phyloP scores from a whole-genome alignment of 2,329 filamentous ascomycete genomes.

The Arachnomyces sp. region DNA sequence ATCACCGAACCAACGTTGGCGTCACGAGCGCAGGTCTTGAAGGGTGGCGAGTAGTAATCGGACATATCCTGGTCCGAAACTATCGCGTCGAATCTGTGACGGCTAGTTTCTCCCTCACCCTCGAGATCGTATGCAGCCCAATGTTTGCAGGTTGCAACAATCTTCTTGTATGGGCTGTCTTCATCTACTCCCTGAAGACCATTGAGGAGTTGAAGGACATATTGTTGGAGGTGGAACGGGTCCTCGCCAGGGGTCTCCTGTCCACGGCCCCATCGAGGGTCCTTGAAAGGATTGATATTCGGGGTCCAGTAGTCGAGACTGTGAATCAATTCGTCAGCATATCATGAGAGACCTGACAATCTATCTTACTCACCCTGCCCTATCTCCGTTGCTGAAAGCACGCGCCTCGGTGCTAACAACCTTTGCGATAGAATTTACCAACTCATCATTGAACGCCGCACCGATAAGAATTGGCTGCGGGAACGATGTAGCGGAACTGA shows the following conservation, averaged over 20 bases:
- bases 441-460: constrained; percentile 54
- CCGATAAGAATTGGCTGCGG: constrained; percentile 53
- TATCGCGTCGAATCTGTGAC: constrained; percentile 46
- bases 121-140: constrained; percentile 53
- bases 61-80: constrained; percentile 54
- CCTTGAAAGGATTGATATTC: constrained; percentile 58
- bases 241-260: constrained; percentile 55
- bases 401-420: constrained; percentile 49
- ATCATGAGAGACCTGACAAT: too few species aligned
- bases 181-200: constrained; percentile 45
- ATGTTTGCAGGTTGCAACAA: constrained; percentile 53
- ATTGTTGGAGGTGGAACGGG: constrained; percentile 41
- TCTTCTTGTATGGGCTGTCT: constrained; percentile 31
- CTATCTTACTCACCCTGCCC: constrained; percentile 38
- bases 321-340: background rate
- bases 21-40: constrained; percentile 54
- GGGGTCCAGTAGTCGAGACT: constrained; percentile 42
- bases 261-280: constrained; percentile 56
- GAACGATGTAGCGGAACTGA: constrained; percentile 53
- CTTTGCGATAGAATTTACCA: constrained; percentile 46
- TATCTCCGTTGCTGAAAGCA: constrained; percentile 51
- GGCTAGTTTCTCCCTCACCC: constrained; percentile 39
- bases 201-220: constrained; percentile 45
- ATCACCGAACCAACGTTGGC: constrained; percentile 51
- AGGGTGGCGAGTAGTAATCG: constrained; percentile 60